These are phyloP conservation scores for Neurospora sp. DNA, from an alignment of 495 filamentous ascomycete species.

Conservation along the genomic window DNA sequence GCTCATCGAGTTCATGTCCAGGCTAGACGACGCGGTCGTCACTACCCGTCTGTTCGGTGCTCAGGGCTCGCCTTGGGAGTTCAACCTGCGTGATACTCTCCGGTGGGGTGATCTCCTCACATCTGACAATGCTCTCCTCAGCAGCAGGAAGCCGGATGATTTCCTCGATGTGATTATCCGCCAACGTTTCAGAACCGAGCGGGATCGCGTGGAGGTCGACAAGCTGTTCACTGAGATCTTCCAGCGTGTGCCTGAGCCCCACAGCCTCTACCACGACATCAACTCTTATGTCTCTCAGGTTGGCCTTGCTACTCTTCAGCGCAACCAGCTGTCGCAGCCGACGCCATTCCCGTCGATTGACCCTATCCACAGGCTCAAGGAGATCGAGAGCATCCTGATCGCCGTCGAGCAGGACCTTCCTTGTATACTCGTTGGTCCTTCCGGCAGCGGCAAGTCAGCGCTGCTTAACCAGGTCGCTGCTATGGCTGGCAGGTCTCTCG, in stretches of 20 bases:
- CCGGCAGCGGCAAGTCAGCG: slow-evolving; percentile 78
- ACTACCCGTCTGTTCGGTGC: slow-evolving; percentile 56
- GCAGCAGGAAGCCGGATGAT: slow-evolving; percentile 45
- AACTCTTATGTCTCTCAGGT: slow-evolving; percentile 51
- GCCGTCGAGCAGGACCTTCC: slow-evolving; percentile 81
- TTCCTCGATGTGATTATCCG: slow-evolving; percentile 75
- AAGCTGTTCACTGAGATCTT: slow-evolving; percentile 47
- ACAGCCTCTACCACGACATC: slow-evolving; percentile 55
- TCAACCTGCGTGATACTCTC: slow-evolving; percentile 87
- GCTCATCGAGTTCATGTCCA: slow-evolving; percentile 72
- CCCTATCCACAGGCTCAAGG: slow-evolving; percentile 47
- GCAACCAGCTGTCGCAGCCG: slow-evolving; percentile 48
- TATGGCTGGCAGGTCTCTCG: slow-evolving; percentile 57
- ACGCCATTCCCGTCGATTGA: slow-evolving; percentile 45
- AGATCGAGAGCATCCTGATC: slow-evolving; percentile 77
- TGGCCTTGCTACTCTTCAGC: slow-evolving; percentile 59
- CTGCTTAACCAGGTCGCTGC: slow-evolving; percentile 72
- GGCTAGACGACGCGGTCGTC: slow-evolving; percentile 59
- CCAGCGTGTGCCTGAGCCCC: slow-evolving; percentile 27
- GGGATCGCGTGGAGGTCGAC: slow-evolving; percentile 54
- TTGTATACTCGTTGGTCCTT: slow-evolving; percentile 75
- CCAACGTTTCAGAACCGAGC: slow-evolving; percentile 71
- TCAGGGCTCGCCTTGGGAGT: slow-evolving; percentile 91
- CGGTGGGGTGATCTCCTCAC: slow-evolving; percentile 75
- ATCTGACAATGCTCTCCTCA: slow-evolving; percentile 43